phyloP scores from a whole-genome alignment of 192 early-diverging fungal species.

The Chytriomyces hyalinus region DNA sequence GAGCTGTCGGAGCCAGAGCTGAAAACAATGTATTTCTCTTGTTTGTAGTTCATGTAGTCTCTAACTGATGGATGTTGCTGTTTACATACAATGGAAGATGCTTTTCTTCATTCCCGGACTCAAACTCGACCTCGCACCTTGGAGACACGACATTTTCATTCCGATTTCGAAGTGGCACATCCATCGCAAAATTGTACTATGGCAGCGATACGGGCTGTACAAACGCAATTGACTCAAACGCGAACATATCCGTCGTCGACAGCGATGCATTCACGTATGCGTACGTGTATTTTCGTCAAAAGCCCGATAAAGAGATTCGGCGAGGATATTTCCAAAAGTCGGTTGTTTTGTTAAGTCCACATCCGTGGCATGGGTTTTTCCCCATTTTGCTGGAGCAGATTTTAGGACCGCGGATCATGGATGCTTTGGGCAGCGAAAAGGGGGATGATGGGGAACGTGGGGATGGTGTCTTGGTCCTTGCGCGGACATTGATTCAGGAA shows the following conservation, averaged over 20 bases:
- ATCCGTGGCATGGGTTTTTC: conserved; percentile 90
- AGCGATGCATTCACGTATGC: conserved; percentile 72
- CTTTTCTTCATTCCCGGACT: conserved; percentile 65
- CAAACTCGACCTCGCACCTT: conserved; percentile 54
- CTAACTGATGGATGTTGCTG: neutral
- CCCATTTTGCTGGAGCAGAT: conserved; percentile 64
- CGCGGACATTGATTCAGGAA: conserved; percentile 68
- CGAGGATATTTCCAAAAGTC: conserved; percentile 94
- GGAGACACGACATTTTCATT: conserved; percentile 59
- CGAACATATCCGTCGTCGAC: conserved; percentile 46
- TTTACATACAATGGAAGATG: conserved; percentile 29
- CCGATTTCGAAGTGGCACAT: conserved; percentile 52
- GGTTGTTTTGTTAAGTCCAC: conserved; percentile 83
- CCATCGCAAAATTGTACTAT: conserved; percentile 46
- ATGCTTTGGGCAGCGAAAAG: conserved; percentile 53
- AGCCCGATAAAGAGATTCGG: conserved; percentile 80
- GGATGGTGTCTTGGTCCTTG: conserved; percentile 50
- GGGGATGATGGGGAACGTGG: neutral
- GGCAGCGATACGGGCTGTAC: neutral
- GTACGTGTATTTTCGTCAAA: conserved; percentile 94
- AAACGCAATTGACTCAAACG: neutral
- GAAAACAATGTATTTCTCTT: conserved; percentile 50
- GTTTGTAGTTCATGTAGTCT: conserved; percentile 9
- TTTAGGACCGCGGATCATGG: conserved; percentile 85
- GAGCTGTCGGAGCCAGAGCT: conserved; percentile 52